Evolutionary conservation across 768 basidiomycete species (phyloP).

Genomic region (Tricholoma hemisulphureum): DNA sequence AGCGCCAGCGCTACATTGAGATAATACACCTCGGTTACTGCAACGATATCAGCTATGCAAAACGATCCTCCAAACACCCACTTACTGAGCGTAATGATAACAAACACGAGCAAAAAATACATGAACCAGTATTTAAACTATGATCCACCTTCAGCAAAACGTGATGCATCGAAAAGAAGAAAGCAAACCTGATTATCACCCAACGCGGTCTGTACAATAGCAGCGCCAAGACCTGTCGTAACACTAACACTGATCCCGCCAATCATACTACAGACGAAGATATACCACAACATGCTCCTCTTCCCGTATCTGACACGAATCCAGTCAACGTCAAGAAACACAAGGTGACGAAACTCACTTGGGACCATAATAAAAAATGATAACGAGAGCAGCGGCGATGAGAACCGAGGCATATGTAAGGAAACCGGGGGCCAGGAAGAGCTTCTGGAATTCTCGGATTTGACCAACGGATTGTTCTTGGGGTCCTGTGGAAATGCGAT

Average conservation of each 20-base stretch:
- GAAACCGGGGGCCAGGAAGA: slow-evolving; percentile 86
- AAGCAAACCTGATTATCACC: slow-evolving; percentile 73
- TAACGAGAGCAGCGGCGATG: slow-evolving; percentile 61
- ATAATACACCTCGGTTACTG: slow-evolving; percentile 91
- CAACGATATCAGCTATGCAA: slow-evolving; percentile 12
- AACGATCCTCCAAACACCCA: slow-evolving; percentile 8
- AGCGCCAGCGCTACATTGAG: slow-evolving; percentile 93
- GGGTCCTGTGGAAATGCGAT: slow-evolving; percentile 49
- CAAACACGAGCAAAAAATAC: slow-evolving; percentile 84
- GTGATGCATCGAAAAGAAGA: not conserved
- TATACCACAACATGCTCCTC: slow-evolving; percentile 94
- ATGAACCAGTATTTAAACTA: slow-evolving; percentile 93
- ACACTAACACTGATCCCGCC: slow-evolving; percentile 94
- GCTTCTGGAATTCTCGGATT: slow-evolving; percentile 67
- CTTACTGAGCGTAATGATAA: slow-evolving; percentile 77
- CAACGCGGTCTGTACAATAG: slow-evolving; percentile 77
- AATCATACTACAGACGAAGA: slow-evolving; percentile 92
- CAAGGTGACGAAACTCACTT: slow-evolving; percentile 41
- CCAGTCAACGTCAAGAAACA: slow-evolving; percentile 4
- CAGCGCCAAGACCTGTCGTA: slow-evolving; percentile 88
- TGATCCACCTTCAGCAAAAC: not conserved
- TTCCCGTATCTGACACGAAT: slow-evolving; percentile 65
- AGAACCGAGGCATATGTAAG: slow-evolving; percentile 65
- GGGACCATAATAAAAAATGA: slow-evolving; percentile 82
- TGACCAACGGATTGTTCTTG: slow-evolving; percentile 66